Conservation (phyloP, 805 yeast genomes). For the Phaffomyces thermotolerans region DNA sequence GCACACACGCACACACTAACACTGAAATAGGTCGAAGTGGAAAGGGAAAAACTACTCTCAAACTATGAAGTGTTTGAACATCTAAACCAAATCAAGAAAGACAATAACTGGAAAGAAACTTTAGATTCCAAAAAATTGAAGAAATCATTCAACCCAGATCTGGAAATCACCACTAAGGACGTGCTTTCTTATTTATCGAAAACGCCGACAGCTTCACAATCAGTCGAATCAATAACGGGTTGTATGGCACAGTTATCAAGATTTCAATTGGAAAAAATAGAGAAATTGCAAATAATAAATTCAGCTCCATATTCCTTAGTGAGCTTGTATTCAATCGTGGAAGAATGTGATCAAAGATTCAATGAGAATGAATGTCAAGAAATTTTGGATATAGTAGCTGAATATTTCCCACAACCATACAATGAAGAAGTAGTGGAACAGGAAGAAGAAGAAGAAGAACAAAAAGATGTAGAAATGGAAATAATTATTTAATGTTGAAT, state of each 20-base stretch:
- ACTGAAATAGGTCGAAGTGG: slow-evolving; percentile 26
- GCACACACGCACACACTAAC: too few species aligned
- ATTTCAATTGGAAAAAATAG: slow-evolving; percentile 68
- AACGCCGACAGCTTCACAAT: slow-evolving; percentile 17
- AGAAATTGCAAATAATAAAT: slow-evolving; percentile 77
- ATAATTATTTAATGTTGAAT: neutral
- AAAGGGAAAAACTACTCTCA: slow-evolving; percentile 47
- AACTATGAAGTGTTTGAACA: slow-evolving; percentile 51
- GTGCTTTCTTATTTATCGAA: slow-evolving; percentile 19
- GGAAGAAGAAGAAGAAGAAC: slow-evolving; percentile 7
- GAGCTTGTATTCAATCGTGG: slow-evolving; percentile 69
- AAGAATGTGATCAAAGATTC: slow-evolving; percentile 87
- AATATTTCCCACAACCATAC: slow-evolving; percentile 37
- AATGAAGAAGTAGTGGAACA: slow-evolving; percentile 1
- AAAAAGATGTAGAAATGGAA: slow-evolving; percentile 3
- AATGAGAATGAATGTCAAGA: slow-evolving; percentile 55
- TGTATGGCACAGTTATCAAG: slow-evolving; percentile 25
- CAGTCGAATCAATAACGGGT: slow-evolving; percentile 23
- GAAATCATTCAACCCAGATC: slow-evolving; percentile 26
- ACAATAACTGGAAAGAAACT: slow-evolving; percentile 26
- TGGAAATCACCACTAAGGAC: slow-evolving; percentile 30
- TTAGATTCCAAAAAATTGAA: slow-evolving; percentile 14
- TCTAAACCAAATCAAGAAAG: slow-evolving; percentile 34
- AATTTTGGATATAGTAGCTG: slow-evolving; percentile 49
- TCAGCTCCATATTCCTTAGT: slow-evolving; percentile 76